Evolutionary conservation across 2,329 filamentous ascomycete genomes (phyloP).

Genomic region (Fusarium fujikuroi): DNA sequence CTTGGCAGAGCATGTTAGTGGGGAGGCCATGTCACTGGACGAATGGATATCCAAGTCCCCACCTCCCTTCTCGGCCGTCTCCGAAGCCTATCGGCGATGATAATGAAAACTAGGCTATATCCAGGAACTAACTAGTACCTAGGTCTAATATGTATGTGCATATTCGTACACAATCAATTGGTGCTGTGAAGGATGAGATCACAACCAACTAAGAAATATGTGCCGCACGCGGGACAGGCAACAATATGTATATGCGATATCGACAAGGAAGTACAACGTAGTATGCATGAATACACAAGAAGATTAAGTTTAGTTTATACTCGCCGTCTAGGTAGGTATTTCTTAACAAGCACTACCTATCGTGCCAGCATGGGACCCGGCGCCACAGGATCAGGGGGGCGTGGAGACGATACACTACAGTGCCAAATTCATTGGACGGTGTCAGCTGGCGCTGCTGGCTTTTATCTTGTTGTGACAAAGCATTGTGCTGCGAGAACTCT

Average conservation of each 20-base stretch:
- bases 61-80: slow-evolving; percentile 16
- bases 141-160: not conserved
- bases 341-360: slow-evolving; percentile 25
- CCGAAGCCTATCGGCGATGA: slow-evolving; percentile 22
- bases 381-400: slow-evolving; percentile 26
- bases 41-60: slow-evolving; percentile 4
- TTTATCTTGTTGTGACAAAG: not conserved
- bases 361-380: slow-evolving; percentile 17
- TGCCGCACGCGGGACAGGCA: slow-evolving; percentile 22
- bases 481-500: not conserved
- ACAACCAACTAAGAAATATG: slow-evolving; percentile 6
- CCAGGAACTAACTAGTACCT: not conserved
- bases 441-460: slow-evolving; percentile 4
- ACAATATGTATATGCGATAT: slow-evolving; percentile 8
- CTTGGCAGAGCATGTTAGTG: slow-evolving; percentile 26
- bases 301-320: slow-evolving; percentile 2
- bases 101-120: slow-evolving; percentile 5
- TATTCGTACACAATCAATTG: not conserved
- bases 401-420: slow-evolving; percentile 9
- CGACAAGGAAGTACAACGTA: slow-evolving; percentile 14
- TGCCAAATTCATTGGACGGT: not conserved
- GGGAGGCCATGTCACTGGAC: slow-evolving; percentile 8
- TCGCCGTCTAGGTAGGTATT: not conserved
- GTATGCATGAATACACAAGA: slow-evolving; percentile 15
- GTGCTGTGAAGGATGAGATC: not conserved